A percentile compares a stretch with the other conserved stretches of the same genome.
phyloP scores from a whole-genome alignment of 345 rosid species.

The Eucalyptus sp. region DNA sequence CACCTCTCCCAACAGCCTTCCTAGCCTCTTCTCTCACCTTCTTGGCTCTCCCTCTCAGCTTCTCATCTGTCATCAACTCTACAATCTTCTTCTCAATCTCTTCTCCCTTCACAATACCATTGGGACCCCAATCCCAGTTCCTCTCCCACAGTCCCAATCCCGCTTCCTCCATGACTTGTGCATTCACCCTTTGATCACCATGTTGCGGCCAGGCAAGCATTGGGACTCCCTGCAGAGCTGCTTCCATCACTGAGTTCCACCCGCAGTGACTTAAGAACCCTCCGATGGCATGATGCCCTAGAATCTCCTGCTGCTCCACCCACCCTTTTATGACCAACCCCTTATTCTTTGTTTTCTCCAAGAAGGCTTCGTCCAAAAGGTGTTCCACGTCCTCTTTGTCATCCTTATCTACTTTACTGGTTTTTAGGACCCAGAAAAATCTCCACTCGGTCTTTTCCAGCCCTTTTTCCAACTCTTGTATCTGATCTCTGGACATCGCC shows the following conservation, averaged over 20 bases:
- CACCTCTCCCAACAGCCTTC: conserved; percentile 11
- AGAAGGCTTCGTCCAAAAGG: conserved; percentile 10
- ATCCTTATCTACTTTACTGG: conserved; percentile 17
- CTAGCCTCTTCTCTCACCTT: conserved; percentile 10
- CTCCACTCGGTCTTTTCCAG: conserved; percentile 12
- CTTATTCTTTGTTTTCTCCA: not conserved
- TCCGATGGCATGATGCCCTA: conserved; percentile 17
- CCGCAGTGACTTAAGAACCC: conserved; percentile 7
- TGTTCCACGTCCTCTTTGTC: conserved; percentile 15
- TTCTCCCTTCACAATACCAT: conserved; percentile 8
- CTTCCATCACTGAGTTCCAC: conserved; percentile 26
- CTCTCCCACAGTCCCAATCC: conserved; percentile 14
- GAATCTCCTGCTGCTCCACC: conserved; percentile 14
- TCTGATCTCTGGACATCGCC: conserved; percentile 16
- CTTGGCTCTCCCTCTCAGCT: conserved; percentile 1
- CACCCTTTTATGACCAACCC: conserved; percentile 12
- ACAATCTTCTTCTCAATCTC: conserved; percentile 17
- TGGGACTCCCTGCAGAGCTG: conserved; percentile 12
- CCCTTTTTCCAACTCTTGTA: conserved; percentile 26
- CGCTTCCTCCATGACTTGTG: conserved; percentile 7
- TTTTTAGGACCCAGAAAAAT: conserved; percentile 33
- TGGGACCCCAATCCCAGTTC: conserved; percentile 14
- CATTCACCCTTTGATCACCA: conserved; percentile 32
- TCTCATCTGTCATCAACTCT: conserved; percentile 13
- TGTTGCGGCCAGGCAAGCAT: conserved; percentile 23